Base-by-base conservation (phyloP, 345 rosid genomes). In the Streptanthus diversifolius region DNA sequence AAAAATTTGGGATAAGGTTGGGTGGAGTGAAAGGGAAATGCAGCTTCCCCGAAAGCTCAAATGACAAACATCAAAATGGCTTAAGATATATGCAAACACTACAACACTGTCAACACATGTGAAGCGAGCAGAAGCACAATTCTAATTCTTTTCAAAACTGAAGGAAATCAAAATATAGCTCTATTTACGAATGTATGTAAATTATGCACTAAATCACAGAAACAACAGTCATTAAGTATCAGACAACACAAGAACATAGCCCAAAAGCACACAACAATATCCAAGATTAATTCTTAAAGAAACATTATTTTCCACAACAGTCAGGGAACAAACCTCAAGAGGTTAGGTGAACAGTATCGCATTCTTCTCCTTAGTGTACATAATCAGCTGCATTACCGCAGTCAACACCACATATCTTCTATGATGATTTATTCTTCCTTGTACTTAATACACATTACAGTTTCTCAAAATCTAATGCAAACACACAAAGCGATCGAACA, bases 291-390 rank as follows among this genome's bases (percentile, higher is more conserved):
- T 12, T 17, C 55, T 69, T n/a, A 30, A 18, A 1, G 21, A 18
- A 17, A 43, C 12, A 30, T 19, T 1, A 8, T 44, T 43, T 8
- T n/a, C n/a, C 4, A 5, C 12, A 14, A 24, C 0, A 48, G 19
- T 2, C 19, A 48, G 21, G 35, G 22, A 72, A 76, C 81, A 81
- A 54, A 85, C 97, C 81, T 75, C 80, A 24, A 84, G 97, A 47
- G 97, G 93, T 78, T 90, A 86, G 22, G 97, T 90, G 62, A 87
- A 88, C 54, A 93, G 70, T 58, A 93, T 85, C 0, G 93, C 93
- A 7, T 88, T 80, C 92, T 90, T 93, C 79, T 90, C 98, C 82
- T 88, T 93, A 12, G 76, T 71, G 77, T 83, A 82, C 63, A 82
- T 63, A 75, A 93, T 80, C 80, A 93, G 85, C 88, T 90, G 98